Percentiles rank a stretch among this genome's conserved stretches.
Evolutionary conservation across 495 filamentous ascomycete genomes (phyloP).

Genomic region (Gamarada debralockiae): DNA sequence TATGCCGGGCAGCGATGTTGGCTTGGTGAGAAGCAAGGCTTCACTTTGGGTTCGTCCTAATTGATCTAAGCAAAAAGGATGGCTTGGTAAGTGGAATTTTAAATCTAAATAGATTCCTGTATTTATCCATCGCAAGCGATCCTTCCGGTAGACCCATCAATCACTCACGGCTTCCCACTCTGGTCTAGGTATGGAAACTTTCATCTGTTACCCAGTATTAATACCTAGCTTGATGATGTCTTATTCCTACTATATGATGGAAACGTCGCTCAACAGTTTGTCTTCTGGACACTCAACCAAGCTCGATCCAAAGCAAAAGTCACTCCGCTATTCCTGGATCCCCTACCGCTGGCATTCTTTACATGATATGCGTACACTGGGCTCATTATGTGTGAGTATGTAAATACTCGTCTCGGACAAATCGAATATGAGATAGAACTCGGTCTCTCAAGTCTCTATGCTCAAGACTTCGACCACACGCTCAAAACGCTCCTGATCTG

Average conservation of each 20-base stretch:
- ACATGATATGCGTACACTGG: slow-evolving; percentile 35
- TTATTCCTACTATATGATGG: slow-evolving; percentile 2
- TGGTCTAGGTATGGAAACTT: slow-evolving; percentile 17
- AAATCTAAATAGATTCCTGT: background rate
- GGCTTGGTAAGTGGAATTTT: slow-evolving; percentile 6
- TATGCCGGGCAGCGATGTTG: slow-evolving; percentile 8
- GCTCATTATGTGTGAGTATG: slow-evolving; percentile 34
- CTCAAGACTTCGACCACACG: slow-evolving; percentile 30
- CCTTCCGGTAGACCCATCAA: slow-evolving; percentile 18
- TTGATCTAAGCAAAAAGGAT: slow-evolving; percentile 2
- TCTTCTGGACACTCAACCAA: slow-evolving; percentile 10
- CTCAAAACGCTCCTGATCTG: slow-evolving; percentile 38
- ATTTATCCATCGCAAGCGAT: slow-evolving; percentile 2
- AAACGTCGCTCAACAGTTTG: slow-evolving; percentile 4
- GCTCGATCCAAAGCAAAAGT: slow-evolving; percentile 25
- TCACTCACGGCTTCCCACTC: slow-evolving; percentile 10
- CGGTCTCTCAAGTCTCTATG: slow-evolving; percentile 16
- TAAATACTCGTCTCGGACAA: slow-evolving; percentile 37
- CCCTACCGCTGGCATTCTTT: slow-evolving; percentile 24
- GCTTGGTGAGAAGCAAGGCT: slow-evolving; percentile 8
- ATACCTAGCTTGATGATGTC: slow-evolving; percentile 1
- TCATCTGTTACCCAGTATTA: slow-evolving; percentile 7
- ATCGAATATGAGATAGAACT: slow-evolving; percentile 43
- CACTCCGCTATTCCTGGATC: slow-evolving; percentile 8
- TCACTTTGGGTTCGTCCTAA: slow-evolving; percentile 13